A percentile compares a stretch with the other conserved stretches of the same genome.
phyloP scores from a whole-genome alignment of 2,329 filamentous ascomycete genomes.

The Botryotinia globosa region DNA sequence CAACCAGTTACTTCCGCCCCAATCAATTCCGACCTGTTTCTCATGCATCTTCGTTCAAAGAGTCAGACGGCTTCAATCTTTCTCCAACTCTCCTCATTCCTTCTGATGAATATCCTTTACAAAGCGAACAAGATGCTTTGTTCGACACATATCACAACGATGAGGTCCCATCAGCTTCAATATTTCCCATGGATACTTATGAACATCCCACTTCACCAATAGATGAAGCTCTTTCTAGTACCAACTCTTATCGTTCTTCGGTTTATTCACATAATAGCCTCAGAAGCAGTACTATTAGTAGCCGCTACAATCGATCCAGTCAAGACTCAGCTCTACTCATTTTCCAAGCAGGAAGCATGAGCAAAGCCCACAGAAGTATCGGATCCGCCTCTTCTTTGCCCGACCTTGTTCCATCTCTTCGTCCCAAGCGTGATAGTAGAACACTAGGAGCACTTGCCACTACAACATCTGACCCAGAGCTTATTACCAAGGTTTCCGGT shows the following conservation, averaged over 20 bases:
- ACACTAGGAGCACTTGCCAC: not conserved
- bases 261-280: conserved; percentile 35
- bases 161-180: conserved; percentile 27
- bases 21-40: conserved; percentile 37
- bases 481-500: conserved; percentile 20
- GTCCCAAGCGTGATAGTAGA: conserved; percentile 24
- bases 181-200: conserved; percentile 32
- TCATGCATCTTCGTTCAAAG: conserved; percentile 54
- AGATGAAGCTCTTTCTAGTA: conserved; percentile 36
- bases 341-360: conserved; percentile 25
- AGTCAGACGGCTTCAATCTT: conserved; percentile 57
- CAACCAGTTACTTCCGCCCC: conserved; percentile 29
- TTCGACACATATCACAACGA: conserved; percentile 34
- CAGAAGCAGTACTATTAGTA: conserved; percentile 28
- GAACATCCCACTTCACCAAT: conserved; percentile 32
- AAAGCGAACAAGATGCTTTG: conserved; percentile 44
- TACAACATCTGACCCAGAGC: conserved; percentile 17
- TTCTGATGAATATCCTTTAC: conserved; percentile 51
- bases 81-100: conserved; percentile 64
- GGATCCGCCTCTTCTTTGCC: conserved; percentile 37
- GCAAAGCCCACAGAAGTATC: conserved; percentile 32
- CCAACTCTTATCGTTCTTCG: conserved; percentile 36
- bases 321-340: conserved; percentile 34
- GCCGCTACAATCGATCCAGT: conserved; percentile 30
- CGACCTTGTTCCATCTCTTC: conserved; percentile 35